Base-by-base conservation (phyloP, 148 eudicot species). In the Bassia scoparia region DNA sequence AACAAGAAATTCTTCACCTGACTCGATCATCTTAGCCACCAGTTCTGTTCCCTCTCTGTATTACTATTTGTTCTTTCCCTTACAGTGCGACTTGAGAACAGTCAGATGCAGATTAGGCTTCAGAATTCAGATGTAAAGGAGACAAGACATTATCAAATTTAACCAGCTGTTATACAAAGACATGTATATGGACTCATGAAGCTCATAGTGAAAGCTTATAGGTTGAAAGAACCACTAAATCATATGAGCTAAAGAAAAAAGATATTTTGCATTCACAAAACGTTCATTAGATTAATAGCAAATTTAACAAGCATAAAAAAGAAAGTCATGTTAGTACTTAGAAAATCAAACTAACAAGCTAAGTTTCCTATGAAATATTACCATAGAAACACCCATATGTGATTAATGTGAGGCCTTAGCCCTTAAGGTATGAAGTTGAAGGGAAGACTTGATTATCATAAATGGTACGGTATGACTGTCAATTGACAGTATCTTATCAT, bases 1-100 rank as follows among this genome's bases (percentile, higher is more conserved):
- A 11, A 86, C 86, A 55, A 76, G 38, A 24, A 6, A 20, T 64
- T 83, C 82, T 9, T 70, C 83, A 11, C 70, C 82, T 26, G 64
- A 55, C 43, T 62, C 74, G 33, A 61, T 61, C 77, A 79, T 59
- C 70, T 61, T 60, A 14, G 23, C 37, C 0, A 56, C 72, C 56
- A n/a, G 14, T 34, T 20, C 3, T 7, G 12, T 2, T 54, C 11
- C n/a, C 30, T 18, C 27, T 21, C 27, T 31, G 20, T 48, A 14
- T 34, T 61, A 15, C 13, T 23, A 31, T 13, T 24, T 13, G 30
- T 41, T 16, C 13, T 30, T 41, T 4, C 46, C 46, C 53, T 41
- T 44, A 27, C 37, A 34, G 8, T 5, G 64, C 61, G 6, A 67
- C 29, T 67, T 16, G 9, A 44, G 3, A 31, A 10, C 21, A n/a